Evolutionary conservation across 1,139 yeast genomes (phyloP), one percentile per base, ranked within the genome.

Genomic region (Entelexis sorbosivorans): DNA sequence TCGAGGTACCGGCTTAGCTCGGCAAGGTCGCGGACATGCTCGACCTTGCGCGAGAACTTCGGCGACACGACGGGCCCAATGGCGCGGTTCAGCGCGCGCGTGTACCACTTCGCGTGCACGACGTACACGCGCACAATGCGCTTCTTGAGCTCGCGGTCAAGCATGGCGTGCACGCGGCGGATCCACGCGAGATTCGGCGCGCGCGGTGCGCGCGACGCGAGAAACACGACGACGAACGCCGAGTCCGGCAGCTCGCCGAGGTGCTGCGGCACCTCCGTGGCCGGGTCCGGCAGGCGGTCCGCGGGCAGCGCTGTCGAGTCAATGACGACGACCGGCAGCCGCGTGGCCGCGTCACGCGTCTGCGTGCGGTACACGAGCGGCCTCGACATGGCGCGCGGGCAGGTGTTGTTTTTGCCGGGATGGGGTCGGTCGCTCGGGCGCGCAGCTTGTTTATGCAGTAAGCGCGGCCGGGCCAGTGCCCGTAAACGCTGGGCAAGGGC

Each of bases 91-190:
- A 88, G 75, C 0, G 95, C 82, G 60, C 88, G 78, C 17, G 87
- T 77, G 69, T 91, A 78, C 91, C 96, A 88, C 50, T 86, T 82
- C 61, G 89, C 96, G 66, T 91, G 97, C 5, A 91, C 95, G 38
- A 89, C 76, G 58, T 82, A 83, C 3, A 87, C 72, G 60, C 79
- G 81, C 50, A 71, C 70, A 49, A 88, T 68, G 51, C 76, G 72
- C 54, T 76, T 76, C 54, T 76, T 75, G 50, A 75, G 71, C 14
- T 74, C 73, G 19, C 74, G 72, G n/a, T 89, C 79, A 44, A 91
- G 74, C 59, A 76, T 69, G 58, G 83, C 77, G 60, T 86, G 77
- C 56, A 89, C 80, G 61, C 79, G 82, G 44, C 89, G 72, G 42
- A 89, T 86, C 78, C 89, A 83, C 9, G 82, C 73, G 91, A 95